Evolutionary conservation across 2,329 filamentous ascomycete genomes (phyloP), one percentile per base, ranked within the genome.

Genomic region (Blastomyces parvus): DNA sequence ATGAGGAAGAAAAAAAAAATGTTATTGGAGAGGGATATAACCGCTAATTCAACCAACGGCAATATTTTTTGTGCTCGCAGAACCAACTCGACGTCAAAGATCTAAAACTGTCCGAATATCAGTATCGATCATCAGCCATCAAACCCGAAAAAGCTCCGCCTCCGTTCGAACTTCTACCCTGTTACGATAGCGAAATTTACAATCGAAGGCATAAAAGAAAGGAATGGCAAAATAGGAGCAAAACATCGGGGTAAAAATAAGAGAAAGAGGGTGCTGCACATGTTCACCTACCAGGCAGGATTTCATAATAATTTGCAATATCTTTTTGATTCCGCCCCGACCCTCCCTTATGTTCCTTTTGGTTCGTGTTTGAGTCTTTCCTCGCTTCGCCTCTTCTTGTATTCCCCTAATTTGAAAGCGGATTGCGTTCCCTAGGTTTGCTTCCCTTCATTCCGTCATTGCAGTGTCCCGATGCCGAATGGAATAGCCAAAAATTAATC

Each of bases 41-140:
- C 36, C 14, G 57, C 57, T 48, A 59, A 59, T 59, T 42, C 27
- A 48, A 59, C 25, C 36, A 7, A 46, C 40, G 13, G 9, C 22
- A 59, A 38, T 38, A 0, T 19, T 30, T 2, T 33, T 48, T 33
- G n/a, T 27, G 30, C 17, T n/a, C 40, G n/a, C 57, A 59, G 57
- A 59, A 59, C n/a, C 57, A 33, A 17, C 22, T 33, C 38, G 42
- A 46, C 57, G 9, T n/a, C 57, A 14, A 59, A 59, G 40, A 59
- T 59, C 2, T 59, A 30, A 59, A 36, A n/a, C 36, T 22, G 40
- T 17, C 36, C 9, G 3, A 8, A 14, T 40, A 27, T 36, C 36
- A 25, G 27, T 13, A 11, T 38, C 17, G 19, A 38, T 36, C 19
- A 11, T 38, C 27, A 11, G 44, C n/a, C 22, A 27, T 59, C 22